These are phyloP conservation scores for Taphrina pruni DNA, from an alignment of 1,139 yeast species.

Conservation along the genomic window DNA sequence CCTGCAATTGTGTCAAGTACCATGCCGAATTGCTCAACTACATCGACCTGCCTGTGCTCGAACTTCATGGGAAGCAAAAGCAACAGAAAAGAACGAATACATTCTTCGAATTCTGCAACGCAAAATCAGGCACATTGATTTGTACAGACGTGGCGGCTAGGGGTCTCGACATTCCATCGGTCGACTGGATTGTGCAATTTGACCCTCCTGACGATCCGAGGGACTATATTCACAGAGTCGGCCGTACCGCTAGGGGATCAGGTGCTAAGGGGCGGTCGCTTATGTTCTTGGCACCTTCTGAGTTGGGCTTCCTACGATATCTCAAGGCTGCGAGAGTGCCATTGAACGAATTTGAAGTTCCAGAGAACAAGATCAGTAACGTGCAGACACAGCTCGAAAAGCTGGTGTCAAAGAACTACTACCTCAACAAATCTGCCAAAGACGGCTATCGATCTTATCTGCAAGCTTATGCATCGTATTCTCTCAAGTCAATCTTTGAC, in stretches of 20 bases:
- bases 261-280: constrained; percentile 88
- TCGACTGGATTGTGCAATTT: constrained; percentile 96
- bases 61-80: constrained; percentile 95
- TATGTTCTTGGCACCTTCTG: constrained; percentile 93
- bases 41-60: constrained; percentile 93
- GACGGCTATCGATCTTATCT: constrained; percentile 96
- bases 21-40: constrained; percentile 92
- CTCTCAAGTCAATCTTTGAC: constrained; percentile 91
- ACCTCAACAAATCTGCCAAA: constrained; percentile 93
- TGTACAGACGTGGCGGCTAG: constrained; percentile 99
- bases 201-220: constrained; percentile 99
- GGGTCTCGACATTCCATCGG: constrained; percentile 96
- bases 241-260: constrained; percentile 97
- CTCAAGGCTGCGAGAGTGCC: constrained; percentile 97
- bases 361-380: constrained; percentile 88
- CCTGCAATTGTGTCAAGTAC: constrained; percentile 96
- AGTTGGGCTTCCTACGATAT: constrained; percentile 90
- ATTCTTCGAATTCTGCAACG: constrained; percentile 95
- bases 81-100: constrained; percentile 98
- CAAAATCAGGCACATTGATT: constrained; percentile 86
- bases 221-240: constrained; percentile 96
- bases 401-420: constrained; percentile 86
- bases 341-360: constrained; percentile 94
- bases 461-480: constrained; percentile 97
- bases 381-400: constrained; percentile 93